These are phyloP conservation scores for Rhynchosporium agropyri DNA, from an alignment of 2,329 filamentous ascomycete species.

Conservation along the genomic window DNA sequence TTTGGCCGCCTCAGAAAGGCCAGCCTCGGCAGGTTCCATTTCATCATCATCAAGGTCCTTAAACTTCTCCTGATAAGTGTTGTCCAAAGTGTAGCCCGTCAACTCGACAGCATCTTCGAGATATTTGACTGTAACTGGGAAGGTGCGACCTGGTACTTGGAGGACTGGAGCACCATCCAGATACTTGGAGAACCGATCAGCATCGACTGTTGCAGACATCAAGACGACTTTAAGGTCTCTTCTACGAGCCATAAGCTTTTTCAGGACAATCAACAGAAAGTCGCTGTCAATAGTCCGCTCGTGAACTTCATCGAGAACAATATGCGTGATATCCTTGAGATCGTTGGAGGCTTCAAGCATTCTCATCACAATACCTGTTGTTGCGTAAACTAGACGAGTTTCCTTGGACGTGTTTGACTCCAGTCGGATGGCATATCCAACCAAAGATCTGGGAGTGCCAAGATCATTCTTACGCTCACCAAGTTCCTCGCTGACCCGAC, in stretches of 20 bases:
- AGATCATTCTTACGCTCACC: constrained; percentile 82
- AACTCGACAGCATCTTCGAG: constrained; percentile 91
- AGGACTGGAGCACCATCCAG: constrained; percentile 83
- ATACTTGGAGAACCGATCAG: constrained; percentile 87
- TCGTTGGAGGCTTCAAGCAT: constrained; percentile 93
- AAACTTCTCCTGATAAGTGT: constrained; percentile 51
- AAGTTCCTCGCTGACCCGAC: constrained; percentile 91
- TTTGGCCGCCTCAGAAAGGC: constrained; percentile 48
- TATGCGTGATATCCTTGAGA: constrained; percentile 85
- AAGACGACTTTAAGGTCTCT: constrained; percentile 88
- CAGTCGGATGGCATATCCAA: constrained; percentile 92
- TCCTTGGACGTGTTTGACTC: constrained; percentile 83
- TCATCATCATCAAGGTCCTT: constrained; percentile 67
- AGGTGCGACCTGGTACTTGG: constrained; percentile 89
- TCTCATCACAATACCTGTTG: constrained; percentile 89
- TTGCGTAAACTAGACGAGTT: constrained; percentile 88
- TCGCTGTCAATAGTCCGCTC: constrained; percentile 96
- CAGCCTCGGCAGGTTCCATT: constrained; percentile 50
- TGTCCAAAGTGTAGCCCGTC: constrained; percentile 70
- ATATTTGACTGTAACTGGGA: constrained; percentile 84
- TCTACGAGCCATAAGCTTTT: constrained; percentile 73
- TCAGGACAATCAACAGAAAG: constrained; percentile 89
- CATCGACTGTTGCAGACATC: constrained; percentile 97
- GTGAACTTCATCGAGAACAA: constrained; percentile 97
- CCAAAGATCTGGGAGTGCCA: constrained; percentile 79